A percentile compares a stretch with the other conserved stretches of the same genome.
Conservation (phyloP, 805 yeast genomes). For the Grigorovia humatica region DNA sequence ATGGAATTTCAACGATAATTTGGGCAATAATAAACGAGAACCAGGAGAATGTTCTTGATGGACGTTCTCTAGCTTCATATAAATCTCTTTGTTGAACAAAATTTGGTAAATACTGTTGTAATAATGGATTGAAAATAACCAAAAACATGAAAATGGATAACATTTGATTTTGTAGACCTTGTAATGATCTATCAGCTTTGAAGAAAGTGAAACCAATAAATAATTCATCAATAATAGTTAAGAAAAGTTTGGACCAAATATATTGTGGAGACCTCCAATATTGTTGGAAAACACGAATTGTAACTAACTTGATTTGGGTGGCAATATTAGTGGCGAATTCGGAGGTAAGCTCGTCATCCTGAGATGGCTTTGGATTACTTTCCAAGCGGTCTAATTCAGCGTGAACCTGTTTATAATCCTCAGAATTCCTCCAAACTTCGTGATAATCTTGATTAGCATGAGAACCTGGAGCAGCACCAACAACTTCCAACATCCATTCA, state of each 20-base stretch:
- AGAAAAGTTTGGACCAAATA: conserved; percentile 47
- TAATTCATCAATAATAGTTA: conserved; percentile 45
- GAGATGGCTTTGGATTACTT: conserved; percentile 35
- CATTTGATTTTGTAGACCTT: conserved; percentile 77
- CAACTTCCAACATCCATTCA: conserved; percentile 89
- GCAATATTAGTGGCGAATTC: conserved; percentile 37
- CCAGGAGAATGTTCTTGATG: conserved; percentile 65
- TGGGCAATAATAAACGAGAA: conserved; percentile 50
- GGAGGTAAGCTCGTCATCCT: conserved; percentile 26
- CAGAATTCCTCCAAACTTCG: conserved; percentile 68
- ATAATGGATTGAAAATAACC: conserved; percentile 43
- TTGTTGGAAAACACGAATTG: conserved; percentile 50
- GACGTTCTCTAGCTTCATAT: conserved; percentile 65
- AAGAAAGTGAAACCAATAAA: conserved; percentile 70
- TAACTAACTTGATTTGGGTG: conserved; percentile 37
- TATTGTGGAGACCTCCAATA: conserved; percentile 59
- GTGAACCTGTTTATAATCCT: conserved; percentile 47
- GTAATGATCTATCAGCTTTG: conserved; percentile 53
- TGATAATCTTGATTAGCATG: conserved; percentile 63
- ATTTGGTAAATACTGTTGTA: conserved; percentile 55
- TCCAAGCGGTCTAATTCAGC: conserved; percentile 58
- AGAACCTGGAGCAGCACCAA: conserved; percentile 77
- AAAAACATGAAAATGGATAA: conserved; percentile 62
- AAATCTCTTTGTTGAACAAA: conserved; percentile 52
- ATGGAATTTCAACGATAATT: conserved; percentile 56